Base-by-base conservation (phyloP, 2,329 filamentous ascomycete species). In the Chaetomium sp. region DNA sequence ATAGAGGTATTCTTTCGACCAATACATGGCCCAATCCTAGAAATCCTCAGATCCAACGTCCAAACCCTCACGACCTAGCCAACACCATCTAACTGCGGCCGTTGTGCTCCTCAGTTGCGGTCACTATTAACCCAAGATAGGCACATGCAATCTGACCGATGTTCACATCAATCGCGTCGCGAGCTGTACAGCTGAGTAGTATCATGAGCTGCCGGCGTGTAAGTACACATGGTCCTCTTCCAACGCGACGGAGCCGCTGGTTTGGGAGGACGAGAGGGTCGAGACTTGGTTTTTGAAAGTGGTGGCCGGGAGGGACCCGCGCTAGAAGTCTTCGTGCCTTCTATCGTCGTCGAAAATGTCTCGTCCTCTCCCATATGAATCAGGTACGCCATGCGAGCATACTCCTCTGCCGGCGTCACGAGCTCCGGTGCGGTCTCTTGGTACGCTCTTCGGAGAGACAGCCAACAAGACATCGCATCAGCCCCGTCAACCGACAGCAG, bases 341-440 rank as follows among this genome's bases (percentile, higher is more conserved):
- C 38, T 38, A 33, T 35, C 44, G 8, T n/a, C 49, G 8, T 5
- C 19, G 32, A 45, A 47, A 58, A 56, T 9, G 58, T 54, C 47
- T 56, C 58, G 10, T 56, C 55, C 43, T 60, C 58, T 8, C 58
- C 58, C 38, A 38, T 14, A n/a, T 27, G n/a, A 6, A 54, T 49
- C 38, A 44, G 33, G 43, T 58, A 58, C 8, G 55, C 43, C n/a
- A 45, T 49, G 14, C 41, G 52, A 34, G 55, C 58, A 49, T 54
- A 58, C 9, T 35, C 35, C 14, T 52, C 42, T 1, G 52, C 58
- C 32, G 49, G 33, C 5, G 10, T 38, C 19, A 38, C 58, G 27
- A 58, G 43, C 33, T 50, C 49, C 6, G 53, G 53, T 12, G 50
- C 50, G 11, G 36, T 14, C 27, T 41, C 5, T 0, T 9, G 27